phyloP scores from a whole-genome alignment of 2,329 filamentous ascomycete species.

The Colletotrichum agaves region DNA sequence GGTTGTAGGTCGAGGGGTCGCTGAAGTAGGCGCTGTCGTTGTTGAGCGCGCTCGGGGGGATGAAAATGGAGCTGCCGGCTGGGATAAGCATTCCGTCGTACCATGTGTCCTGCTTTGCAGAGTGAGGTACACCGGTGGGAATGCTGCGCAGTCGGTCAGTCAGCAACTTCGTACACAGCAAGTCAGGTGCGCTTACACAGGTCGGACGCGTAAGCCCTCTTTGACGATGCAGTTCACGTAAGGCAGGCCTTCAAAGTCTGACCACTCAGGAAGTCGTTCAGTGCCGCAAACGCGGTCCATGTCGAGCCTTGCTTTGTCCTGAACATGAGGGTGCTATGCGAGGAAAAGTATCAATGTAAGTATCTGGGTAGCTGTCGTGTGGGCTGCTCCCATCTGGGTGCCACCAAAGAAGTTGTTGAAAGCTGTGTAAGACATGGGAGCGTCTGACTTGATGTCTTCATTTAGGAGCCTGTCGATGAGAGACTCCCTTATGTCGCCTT shows the following conservation, averaged over 20 bases:
- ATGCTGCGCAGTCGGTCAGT: neutral
- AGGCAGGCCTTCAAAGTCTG: slow-evolving; percentile 51
- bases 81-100: slow-evolving; percentile 54
- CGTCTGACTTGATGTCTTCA: slow-evolving; percentile 45
- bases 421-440: slow-evolving; percentile 41
- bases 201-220: slow-evolving; percentile 55
- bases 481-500: slow-evolving; percentile 40
- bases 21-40: slow-evolving; percentile 41
- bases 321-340: slow-evolving; percentile 51
- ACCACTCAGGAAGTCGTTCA: slow-evolving; percentile 49
- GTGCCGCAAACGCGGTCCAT: slow-evolving; percentile 52
- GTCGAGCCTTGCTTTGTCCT: slow-evolving; percentile 52
- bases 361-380: slow-evolving; percentile 49
- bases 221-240: slow-evolving; percentile 55
- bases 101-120: slow-evolving; percentile 46
- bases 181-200: slow-evolving; percentile 40
- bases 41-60: slow-evolving; percentile 51
- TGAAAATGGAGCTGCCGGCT: slow-evolving; percentile 49
- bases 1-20: slow-evolving; percentile 46
- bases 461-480: slow-evolving; percentile 56
- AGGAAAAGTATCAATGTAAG: slow-evolving; percentile 54
- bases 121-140: neutral
- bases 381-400: slow-evolving; percentile 49
- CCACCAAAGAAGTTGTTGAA: slow-evolving; percentile 51
- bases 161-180: too few species aligned